A percentile compares a stretch with the other conserved stretches of the same genome.
These are phyloP conservation scores for Glycine latifolia DNA, from an alignment of 306 rosid genomes.

Conservation along the genomic window DNA sequence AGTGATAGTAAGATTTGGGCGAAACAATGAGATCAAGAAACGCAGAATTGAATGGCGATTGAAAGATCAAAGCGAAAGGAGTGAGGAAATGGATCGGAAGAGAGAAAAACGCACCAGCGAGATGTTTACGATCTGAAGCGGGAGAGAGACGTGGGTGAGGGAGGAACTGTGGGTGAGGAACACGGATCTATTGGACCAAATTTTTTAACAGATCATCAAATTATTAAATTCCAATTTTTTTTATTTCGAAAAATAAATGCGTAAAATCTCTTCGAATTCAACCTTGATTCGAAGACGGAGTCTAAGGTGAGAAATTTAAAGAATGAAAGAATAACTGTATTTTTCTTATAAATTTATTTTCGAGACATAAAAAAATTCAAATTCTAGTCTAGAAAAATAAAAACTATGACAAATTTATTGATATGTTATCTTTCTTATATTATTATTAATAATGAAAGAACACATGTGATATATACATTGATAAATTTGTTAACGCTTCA, in stretches of 20 bases:
- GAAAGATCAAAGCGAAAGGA: constrained; percentile 42
- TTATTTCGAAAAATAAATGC: background rate
- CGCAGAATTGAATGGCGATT: constrained; percentile 4
- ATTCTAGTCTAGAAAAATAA: too few relatives aligned
- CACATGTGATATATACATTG: too few relatives aligned
- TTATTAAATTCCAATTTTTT: background rate
- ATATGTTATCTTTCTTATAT: too few relatives aligned
- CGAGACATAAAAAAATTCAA: too few relatives aligned
- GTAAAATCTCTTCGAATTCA: background rate
- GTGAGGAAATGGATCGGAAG: constrained; percentile 53
- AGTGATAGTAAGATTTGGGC: background rate
- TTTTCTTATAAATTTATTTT: background rate
- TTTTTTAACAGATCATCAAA: background rate
- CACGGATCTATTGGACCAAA: constrained; percentile 47
- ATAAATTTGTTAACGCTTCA: too few relatives aligned
- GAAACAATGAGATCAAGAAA: constrained; percentile 44
- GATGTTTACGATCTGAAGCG: constrained; percentile 52
- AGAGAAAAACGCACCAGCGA: constrained; percentile 47
- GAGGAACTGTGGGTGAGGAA: constrained; percentile 22
- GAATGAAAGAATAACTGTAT: background rate
- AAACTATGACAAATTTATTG: too few relatives aligned
- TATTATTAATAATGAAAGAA: too few relatives aligned
- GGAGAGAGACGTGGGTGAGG: constrained; percentile 54
- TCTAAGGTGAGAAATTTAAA: too few relatives aligned
- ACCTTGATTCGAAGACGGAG: background rate